Evolutionary conservation across 2,329 filamentous ascomycete genomes (phyloP).

Genomic region (Geosmithia putterillii): DNA sequence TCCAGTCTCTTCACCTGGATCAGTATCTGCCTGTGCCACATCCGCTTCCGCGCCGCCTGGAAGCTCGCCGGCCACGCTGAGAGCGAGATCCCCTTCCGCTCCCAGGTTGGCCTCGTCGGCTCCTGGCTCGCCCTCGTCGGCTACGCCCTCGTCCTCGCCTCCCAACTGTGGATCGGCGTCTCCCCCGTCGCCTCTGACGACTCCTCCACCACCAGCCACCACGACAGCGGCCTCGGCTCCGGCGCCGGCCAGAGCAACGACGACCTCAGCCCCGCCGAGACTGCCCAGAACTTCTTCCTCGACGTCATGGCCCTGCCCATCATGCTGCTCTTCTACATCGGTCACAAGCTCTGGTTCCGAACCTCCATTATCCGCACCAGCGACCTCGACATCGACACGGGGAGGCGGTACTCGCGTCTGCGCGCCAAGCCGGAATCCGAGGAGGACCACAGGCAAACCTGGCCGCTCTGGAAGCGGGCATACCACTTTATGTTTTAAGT

Average conservation of each 20-base stretch:
- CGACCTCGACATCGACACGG: slow-evolving; percentile 82
- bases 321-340: slow-evolving; percentile 53
- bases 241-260: background rate
- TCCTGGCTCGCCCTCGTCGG: slow-evolving; percentile 70
- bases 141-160: slow-evolving; percentile 63
- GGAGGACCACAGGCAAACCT: slow-evolving; percentile 54
- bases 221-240: background rate
- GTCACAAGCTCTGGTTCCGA: slow-evolving; percentile 63
- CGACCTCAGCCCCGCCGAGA: slow-evolving; percentile 25
- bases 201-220: background rate
- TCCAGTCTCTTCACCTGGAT: slow-evolving; percentile 70
- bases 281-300: slow-evolving; percentile 59
- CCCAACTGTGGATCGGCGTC: slow-evolving; percentile 81
- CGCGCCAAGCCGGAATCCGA: slow-evolving; percentile 70
- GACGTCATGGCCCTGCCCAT: slow-evolving; percentile 60
- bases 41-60: slow-evolving; percentile 84
- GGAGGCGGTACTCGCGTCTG: slow-evolving; percentile 74
- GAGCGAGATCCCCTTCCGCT: slow-evolving; percentile 67
- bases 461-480: slow-evolving; percentile 65
- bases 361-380: slow-evolving; percentile 54
- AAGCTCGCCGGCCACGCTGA: slow-evolving; percentile 53
- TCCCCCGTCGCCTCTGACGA: slow-evolving; percentile 52
- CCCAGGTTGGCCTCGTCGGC: slow-evolving; percentile 66
- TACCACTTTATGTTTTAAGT: slow-evolving; percentile 62
- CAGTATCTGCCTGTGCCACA: slow-evolving; percentile 81